A percentile compares a stretch with the other conserved stretches of the same genome.
phyloP scores from a whole-genome alignment of 2,329 filamentous ascomycete genomes.

The Aspergillus sp. region DNA sequence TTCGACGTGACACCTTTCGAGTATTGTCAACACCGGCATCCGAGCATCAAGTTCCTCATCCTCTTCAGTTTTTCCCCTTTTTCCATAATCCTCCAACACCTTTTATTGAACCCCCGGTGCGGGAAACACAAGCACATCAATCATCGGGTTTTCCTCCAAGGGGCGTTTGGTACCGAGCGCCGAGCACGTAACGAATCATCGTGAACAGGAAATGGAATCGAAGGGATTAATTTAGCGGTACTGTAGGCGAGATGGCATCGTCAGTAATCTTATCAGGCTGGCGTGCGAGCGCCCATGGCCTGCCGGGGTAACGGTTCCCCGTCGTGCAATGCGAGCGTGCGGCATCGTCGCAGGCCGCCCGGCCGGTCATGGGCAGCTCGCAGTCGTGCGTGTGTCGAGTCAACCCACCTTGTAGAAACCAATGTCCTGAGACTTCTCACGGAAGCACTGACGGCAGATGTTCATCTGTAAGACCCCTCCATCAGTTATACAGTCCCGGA shows the following conservation, averaged over 20 bases:
- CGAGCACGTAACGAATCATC: constrained; percentile 29
- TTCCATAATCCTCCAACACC: constrained; percentile 6
- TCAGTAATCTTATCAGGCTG: constrained; percentile 11
- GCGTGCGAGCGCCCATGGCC: constrained; percentile 1
- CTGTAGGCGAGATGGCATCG: constrained; percentile 13
- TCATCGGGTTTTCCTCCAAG: constrained; percentile 12
- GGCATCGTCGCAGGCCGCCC: too few species aligned
- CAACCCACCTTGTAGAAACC: constrained; percentile 63
- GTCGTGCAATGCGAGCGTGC: too few species aligned
- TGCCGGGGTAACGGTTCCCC: too few species aligned
- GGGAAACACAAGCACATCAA: not conserved
- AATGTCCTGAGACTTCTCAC: constrained; percentile 66
- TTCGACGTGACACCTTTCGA: constrained; percentile 30
- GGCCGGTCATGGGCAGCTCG: too few species aligned
- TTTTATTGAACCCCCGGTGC: not conserved
- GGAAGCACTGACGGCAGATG: constrained; percentile 68
- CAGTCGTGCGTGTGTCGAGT: too few species aligned
- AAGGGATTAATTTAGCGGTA: constrained; percentile 33
- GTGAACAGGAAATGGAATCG: constrained; percentile 30
- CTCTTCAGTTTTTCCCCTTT: constrained; percentile 20
- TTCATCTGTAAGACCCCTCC: constrained; percentile 31
- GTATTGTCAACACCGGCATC: constrained; percentile 31
- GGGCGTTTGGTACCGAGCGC: constrained; percentile 22
- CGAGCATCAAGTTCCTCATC: constrained; percentile 21
- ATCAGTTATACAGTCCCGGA: constrained; percentile 13